phyloP scores from a whole-genome alignment of 257 asterid genomes.

The Nicotiana paniculata region DNA sequence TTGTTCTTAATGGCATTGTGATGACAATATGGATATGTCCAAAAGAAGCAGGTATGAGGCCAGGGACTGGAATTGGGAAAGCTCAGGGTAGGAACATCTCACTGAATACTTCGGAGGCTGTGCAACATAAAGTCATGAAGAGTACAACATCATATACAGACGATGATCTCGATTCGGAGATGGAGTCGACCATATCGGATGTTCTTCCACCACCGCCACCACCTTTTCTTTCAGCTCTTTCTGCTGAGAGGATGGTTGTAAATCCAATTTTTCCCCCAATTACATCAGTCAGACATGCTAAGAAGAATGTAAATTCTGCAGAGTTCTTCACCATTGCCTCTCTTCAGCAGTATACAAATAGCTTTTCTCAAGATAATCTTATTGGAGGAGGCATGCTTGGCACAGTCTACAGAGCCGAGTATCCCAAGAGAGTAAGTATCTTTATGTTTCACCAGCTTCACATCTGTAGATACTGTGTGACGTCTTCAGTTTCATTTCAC shows the following conservation, averaged over 20 bases:
- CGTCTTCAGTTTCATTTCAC: neutral
- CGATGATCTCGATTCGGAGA: slow-evolving; percentile 30
- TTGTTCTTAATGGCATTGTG: neutral
- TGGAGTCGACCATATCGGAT: slow-evolving; percentile 27
- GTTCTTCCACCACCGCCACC: slow-evolving; percentile 31
- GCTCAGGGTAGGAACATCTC: slow-evolving; percentile 8
- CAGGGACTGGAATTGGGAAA: slow-evolving; percentile 21
- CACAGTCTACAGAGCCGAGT: slow-evolving; percentile 62
- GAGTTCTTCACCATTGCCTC: slow-evolving; percentile 54
- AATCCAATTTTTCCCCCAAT: slow-evolving; percentile 53
- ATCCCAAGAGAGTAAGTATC: slow-evolving; percentile 61
- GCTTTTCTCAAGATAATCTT: slow-evolving; percentile 80
- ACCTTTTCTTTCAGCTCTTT: slow-evolving; percentile 55
- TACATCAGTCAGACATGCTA: slow-evolving; percentile 27
- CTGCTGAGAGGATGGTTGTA: slow-evolving; percentile 49
- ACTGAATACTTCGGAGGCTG: neutral
- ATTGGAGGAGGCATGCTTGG: slow-evolving; percentile 79
- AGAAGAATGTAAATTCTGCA: slow-evolving; percentile 26
- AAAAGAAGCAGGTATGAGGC: slow-evolving; percentile 27
- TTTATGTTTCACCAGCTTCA: neutral
- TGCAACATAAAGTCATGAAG: slow-evolving; percentile 19
- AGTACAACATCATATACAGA: slow-evolving; percentile 22
- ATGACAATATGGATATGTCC: slow-evolving; percentile 9
- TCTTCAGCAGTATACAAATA: slow-evolving; percentile 82
- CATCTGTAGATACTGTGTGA: neutral